Base-by-base conservation (phyloP, 2,329 filamentous ascomycete genomes). In the Ophiostoma australiae region DNA sequence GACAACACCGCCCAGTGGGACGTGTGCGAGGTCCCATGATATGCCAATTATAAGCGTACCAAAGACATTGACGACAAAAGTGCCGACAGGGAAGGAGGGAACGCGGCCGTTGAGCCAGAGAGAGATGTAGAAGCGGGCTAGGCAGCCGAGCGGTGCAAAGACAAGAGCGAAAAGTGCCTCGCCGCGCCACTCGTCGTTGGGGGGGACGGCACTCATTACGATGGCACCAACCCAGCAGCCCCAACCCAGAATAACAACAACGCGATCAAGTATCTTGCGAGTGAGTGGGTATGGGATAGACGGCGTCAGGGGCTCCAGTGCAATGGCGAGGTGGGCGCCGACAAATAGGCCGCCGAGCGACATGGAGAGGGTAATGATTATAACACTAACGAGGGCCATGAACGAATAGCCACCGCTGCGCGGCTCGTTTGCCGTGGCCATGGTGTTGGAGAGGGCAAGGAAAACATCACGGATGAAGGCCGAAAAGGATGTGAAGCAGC, bases 111-210 rank as follows among this genome's bases (percentile, higher is more conserved):
- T 97, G n/a, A 97, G 84, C 33, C 82, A 79, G 7, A 91, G 77
- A 0, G 91, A 91, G 1, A 86, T 79, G 77, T 93, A 94, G 81
- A 91, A 97, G 3, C 94, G 87, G 0, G 85, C 77, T 0, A 97
- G 80, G 75, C 91, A 94, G 0, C 94, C 94, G 0, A 92, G 75
- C 0, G 94, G 94, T 0, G 93, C 91, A 76, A 97, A 95, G 1
- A 93, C 88, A 35, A 95, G 82, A 0, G 93, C 86, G 75, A 97
- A 94, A 0, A 92, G 81, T 0, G 87, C 90, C 67, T 89, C 82
- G 1, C 91, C 90, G 55, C 94, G 91, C 94, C 93, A 97, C 23
- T 80, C 80, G 58, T 91, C 84, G 74, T 90, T 84, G 0, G 92
- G 92, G 0, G 93, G 91, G 74, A 90, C 87, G 68, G 91, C 86